These are phyloP conservation scores for Ramalina peruviana DNA, from an alignment of 495 filamentous ascomycete species.

Conservation along the genomic window DNA sequence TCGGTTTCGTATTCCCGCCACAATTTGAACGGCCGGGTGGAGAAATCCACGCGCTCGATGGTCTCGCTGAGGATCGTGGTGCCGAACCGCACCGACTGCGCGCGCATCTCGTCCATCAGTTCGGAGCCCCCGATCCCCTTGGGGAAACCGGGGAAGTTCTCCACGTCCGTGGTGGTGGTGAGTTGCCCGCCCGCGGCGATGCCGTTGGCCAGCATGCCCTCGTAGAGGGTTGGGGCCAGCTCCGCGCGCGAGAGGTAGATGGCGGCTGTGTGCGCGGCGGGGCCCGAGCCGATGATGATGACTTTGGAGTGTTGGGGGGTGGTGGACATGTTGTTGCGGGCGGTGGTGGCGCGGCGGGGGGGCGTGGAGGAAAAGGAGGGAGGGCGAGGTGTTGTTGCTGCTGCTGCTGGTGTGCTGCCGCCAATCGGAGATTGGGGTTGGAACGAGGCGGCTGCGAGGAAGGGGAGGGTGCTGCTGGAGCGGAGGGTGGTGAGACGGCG, in stretches of 20 bases:
- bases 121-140: constrained; percentile 69
- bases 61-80: constrained; percentile 88
- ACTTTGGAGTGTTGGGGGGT: constrained; percentile 8
- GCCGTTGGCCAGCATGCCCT: constrained; percentile 94
- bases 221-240: constrained; percentile 77
- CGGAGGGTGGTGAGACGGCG: constrained; percentile 49
- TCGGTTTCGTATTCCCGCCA: constrained; percentile 66
- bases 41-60: constrained; percentile 76
- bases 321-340: constrained; percentile 21
- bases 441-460: constrained; percentile 51
- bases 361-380: constrained; percentile 29
- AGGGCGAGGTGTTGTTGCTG: constrained; percentile 19
- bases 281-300: constrained; percentile 75
- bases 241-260: constrained; percentile 92
- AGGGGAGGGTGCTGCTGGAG: constrained; percentile 42
- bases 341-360: constrained; percentile 25
- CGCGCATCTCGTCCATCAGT: constrained; percentile 92
- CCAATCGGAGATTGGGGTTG: constrained; percentile 23
- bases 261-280: constrained; percentile 91
- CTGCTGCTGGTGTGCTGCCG: constrained; percentile 29
- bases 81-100: constrained; percentile 80
- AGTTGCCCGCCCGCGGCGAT: constrained; percentile 92
- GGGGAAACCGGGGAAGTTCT: constrained; percentile 95
- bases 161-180: constrained; percentile 94
- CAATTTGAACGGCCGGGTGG: constrained; percentile 77